These are phyloP conservation scores for Tetradesmus lagerheimii DNA, from an alignment of 139 green algal species.

Conservation along the genomic window DNA sequence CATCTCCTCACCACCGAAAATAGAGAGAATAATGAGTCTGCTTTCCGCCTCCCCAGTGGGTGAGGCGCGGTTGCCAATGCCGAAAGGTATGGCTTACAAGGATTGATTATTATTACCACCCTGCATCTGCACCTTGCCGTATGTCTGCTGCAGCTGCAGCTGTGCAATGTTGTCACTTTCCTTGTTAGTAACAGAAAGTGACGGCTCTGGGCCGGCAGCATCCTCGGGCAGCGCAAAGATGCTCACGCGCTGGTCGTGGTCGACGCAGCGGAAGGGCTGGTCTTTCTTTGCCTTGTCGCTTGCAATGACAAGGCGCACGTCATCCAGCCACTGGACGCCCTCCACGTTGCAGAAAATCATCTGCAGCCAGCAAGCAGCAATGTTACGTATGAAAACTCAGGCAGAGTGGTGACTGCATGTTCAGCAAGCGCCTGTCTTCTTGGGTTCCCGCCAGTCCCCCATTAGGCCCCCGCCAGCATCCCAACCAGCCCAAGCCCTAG, in stretches of 20 bases:
- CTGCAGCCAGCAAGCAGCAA: not conserved
- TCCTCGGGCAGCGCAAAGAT: constrained; percentile 49
- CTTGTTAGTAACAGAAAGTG: not conserved
- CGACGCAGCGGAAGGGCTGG: constrained; percentile 43
- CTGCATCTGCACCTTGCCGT: not conserved
- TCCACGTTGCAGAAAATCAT: constrained; percentile 40
- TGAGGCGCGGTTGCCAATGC: no score
- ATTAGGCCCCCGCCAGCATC: no score
- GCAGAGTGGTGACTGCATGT: no score
- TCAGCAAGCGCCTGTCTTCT: no score
- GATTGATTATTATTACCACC: no score
- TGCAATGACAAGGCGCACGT: constrained; percentile 44
- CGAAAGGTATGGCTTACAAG: no score
- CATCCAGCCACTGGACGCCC: constrained; percentile 48
- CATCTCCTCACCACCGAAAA: no score
- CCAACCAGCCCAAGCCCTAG: no score
- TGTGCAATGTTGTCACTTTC: not conserved
- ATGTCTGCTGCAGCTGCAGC: constrained; percentile 8
- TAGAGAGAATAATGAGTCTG: no score
- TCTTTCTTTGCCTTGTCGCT: constrained; percentile 55
- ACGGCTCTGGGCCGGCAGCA: not conserved
- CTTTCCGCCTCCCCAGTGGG: no score
- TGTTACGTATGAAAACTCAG: no score
- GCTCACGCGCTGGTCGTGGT: constrained; percentile 45
- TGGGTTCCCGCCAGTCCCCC: no score